Evolutionary conservation across 148 eudicot species (phyloP).

Genomic region (Amaranthus hypochondriacus): DNA sequence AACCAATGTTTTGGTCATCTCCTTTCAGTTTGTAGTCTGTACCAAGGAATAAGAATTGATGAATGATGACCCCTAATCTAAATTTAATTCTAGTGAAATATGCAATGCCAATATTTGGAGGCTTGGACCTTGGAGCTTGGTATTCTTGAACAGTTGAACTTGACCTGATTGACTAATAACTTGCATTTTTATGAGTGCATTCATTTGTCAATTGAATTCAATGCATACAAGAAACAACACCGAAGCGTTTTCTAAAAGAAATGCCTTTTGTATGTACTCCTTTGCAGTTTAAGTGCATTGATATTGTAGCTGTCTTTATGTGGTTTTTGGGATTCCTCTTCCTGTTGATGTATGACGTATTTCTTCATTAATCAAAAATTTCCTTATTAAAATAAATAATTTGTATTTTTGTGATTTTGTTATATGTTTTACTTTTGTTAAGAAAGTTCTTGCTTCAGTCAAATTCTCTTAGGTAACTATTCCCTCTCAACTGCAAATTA

Average conservation of each 20-base stretch:
- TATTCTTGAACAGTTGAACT: background rate
- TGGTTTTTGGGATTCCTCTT: background rate
- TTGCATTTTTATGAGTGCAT: background rate
- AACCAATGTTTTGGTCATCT: too few species aligned
- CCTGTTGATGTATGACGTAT: background rate
- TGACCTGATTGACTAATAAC: background rate
- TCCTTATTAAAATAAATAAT: too few species aligned
- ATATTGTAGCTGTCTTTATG: background rate
- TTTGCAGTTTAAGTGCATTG: too few species aligned
- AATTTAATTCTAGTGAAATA: background rate
- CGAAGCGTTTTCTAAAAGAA: background rate
- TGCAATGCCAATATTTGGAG: background rate
- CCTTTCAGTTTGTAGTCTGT: background rate
- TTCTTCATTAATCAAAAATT: too few species aligned
- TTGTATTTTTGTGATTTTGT: too few species aligned
- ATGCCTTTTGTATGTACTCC: background rate
- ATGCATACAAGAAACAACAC: background rate
- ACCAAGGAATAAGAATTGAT: background rate
- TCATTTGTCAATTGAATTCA: background rate
- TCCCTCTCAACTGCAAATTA: too few species aligned
- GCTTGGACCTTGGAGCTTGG: background rate
- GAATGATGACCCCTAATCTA: background rate
- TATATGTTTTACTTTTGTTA: too few species aligned
- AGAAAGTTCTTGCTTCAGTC: too few species aligned
- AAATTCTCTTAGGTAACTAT: too few species aligned